Conservation (phyloP, 2,329 filamentous ascomycete genomes). For the Colletotrichum tamarilloi region DNA sequence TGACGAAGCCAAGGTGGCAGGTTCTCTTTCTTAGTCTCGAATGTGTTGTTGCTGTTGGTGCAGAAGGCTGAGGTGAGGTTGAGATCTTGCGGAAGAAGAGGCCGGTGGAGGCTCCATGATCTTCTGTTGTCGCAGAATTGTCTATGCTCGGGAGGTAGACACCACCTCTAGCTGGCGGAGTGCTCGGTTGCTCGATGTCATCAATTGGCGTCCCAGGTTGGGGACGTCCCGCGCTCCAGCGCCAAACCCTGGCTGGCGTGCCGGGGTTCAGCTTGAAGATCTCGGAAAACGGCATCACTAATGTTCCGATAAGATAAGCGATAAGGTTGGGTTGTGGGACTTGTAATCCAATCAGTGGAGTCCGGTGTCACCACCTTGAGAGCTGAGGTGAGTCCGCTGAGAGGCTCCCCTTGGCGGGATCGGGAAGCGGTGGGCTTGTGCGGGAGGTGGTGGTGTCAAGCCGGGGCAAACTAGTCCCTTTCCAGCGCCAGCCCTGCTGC, state of each 20-base stretch:
- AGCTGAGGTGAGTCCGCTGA: not conserved
- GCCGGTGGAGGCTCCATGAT: slow-evolving; percentile 34
- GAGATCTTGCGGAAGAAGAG: slow-evolving; percentile 26
- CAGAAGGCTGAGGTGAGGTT: not conserved
- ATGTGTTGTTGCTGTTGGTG: slow-evolving; percentile 9
- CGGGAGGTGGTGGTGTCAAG: not conserved
- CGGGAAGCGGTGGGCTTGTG: not conserved
- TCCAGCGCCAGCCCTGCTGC: slow-evolving; percentile 22
- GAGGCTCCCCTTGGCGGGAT: not conserved
- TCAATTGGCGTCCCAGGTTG: slow-evolving; percentile 23
- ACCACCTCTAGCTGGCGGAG: slow-evolving; percentile 32
- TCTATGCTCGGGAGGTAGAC: slow-evolving; percentile 33
- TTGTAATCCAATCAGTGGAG: not conserved
- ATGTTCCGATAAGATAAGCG: not conserved
- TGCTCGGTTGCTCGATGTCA: slow-evolving; percentile 37
- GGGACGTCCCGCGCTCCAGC: slow-evolving; percentile 34
- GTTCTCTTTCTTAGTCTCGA: slow-evolving; percentile 9
- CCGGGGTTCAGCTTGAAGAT: slow-evolving; percentile 25
- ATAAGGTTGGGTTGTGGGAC: too few species aligned
- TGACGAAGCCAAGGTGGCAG: slow-evolving; percentile 29
- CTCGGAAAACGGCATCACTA: slow-evolving; percentile 27
- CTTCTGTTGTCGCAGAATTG: slow-evolving; percentile 30
- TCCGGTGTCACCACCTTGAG: not conserved
- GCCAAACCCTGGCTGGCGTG: slow-evolving; percentile 28
- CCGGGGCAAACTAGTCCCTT: slow-evolving; percentile 15